phyloP scores from a whole-genome alignment of 164 flowering plant species.

The Annona cherimola region DNA sequence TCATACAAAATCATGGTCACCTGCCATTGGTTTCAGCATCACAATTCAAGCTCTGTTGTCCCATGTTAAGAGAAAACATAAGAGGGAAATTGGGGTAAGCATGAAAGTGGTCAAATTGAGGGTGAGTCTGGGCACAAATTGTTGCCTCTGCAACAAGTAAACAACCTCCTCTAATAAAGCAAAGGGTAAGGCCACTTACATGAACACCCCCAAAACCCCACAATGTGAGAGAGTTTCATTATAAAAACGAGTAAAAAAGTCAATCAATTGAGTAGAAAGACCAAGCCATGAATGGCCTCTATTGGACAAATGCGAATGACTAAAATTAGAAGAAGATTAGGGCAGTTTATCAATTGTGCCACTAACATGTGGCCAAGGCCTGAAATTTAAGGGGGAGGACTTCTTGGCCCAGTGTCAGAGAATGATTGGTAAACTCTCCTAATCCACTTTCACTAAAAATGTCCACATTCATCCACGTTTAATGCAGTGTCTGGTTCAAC shows the following conservation, averaged over 20 bases:
- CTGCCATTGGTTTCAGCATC: conserved; percentile 1
- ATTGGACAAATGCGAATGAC: no score
- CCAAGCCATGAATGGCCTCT: background rate
- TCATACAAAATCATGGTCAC: conserved; percentile 5
- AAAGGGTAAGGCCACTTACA: background rate
- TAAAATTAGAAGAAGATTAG: no score
- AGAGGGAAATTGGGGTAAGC: background rate
- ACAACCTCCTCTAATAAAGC: background rate
- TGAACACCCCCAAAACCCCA: background rate
- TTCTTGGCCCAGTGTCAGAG: background rate
- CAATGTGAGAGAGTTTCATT: background rate
- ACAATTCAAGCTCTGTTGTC: background rate
- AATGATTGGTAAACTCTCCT: background rate
- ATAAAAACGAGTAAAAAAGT: no score
- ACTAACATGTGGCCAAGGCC: no score
- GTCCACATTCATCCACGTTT: no score
- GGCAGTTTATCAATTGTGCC: no score
- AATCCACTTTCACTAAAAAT: background rate
- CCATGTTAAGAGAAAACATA: background rate
- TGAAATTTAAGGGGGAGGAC: no score
- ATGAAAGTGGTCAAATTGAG: background rate
- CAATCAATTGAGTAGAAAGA: no score
- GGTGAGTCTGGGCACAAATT: background rate
- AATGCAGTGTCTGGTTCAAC: background rate
- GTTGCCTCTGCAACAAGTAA: background rate